Evolutionary conservation across 257 asterid genomes (phyloP), one percentile per base, ranked within the genome.

Genomic region (Ilex asprella): DNA sequence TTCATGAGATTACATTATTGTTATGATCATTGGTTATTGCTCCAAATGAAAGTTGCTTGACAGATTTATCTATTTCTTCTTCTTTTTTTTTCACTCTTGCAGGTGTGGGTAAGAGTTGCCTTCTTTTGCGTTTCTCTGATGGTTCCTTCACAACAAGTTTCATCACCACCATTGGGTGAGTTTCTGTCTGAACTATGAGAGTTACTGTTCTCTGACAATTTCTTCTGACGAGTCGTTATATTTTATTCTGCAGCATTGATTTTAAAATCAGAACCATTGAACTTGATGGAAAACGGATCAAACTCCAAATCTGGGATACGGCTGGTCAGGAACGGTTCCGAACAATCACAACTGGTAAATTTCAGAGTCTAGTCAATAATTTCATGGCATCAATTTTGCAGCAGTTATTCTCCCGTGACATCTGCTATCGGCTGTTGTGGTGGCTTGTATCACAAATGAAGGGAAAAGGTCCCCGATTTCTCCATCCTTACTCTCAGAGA

Each of bases 251-350:
- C 54, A 61, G 65, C 21, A 61, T 61, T 61, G 65, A 61, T 46
- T 61, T 61, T 61, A 61, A 53, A 14, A 53, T 53, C 11, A 53
- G 57, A 53, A 53, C 57, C 2, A 53, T 53, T 21, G 57, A 53
- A 32, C 67, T 62, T 31, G 67, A 62, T 62, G 67, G 67, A 13
- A 67, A 60, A 55, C 43, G 72, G 46, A 67, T 67, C 61, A 67
- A 59, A 60, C 66, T 67, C 31, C 55, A 67, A 67, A 60, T 67
- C 30, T 60, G 72, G 72, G 72, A 67, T 60, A 67, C 72, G 6
- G 72, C 72, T 41, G 72, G 72, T 52, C 72, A 67, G 54, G 72
- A 55, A 53, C 65, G 72, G 55, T 67, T 67, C 49, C 39, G 66
- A 60, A 59, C 72, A 15, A 67, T 67, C 66, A 67, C 66, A 41